Evolutionary conservation across 1,284 basidiomycete genomes (phyloP).

Genomic region (Meira nashicola): DNA sequence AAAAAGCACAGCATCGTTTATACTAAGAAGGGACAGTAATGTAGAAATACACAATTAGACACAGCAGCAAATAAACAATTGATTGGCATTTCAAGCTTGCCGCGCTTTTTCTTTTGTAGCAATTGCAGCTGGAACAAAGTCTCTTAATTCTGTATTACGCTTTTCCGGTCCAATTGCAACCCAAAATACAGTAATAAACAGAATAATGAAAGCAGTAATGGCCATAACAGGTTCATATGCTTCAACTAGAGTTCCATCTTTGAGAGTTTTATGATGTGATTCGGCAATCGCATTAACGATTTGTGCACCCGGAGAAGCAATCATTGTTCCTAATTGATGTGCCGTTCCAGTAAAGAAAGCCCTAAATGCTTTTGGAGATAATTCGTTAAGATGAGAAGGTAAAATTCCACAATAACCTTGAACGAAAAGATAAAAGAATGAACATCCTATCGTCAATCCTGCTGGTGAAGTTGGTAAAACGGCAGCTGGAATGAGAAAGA

Average conservation of each 20-base stretch:
- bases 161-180: constrained; percentile 1
- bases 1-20: too few species aligned
- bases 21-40: too few species aligned
- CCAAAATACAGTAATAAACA: neutral
- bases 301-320: neutral
- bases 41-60: too few species aligned
- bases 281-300: neutral
- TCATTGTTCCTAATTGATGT: neutral
- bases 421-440: neutral
- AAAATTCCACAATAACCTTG: neutral
- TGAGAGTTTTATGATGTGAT: neutral
- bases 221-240: neutral
- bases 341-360: neutral
- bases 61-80: too few species aligned
- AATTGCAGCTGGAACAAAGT: neutral
- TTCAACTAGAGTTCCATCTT: neutral
- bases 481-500: neutral
- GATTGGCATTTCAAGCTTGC: too few species aligned
- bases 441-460: neutral
- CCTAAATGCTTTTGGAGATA: neutral
- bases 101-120: too few species aligned
- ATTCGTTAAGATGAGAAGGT: neutral
- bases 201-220: neutral
- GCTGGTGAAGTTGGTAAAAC: neutral
- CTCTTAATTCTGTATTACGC: neutral